Percentiles rank a stretch among this genome's conserved stretches.
Conservation (phyloP, 176 grass and related monocot species). For the Cenchrus americanus region DNA sequence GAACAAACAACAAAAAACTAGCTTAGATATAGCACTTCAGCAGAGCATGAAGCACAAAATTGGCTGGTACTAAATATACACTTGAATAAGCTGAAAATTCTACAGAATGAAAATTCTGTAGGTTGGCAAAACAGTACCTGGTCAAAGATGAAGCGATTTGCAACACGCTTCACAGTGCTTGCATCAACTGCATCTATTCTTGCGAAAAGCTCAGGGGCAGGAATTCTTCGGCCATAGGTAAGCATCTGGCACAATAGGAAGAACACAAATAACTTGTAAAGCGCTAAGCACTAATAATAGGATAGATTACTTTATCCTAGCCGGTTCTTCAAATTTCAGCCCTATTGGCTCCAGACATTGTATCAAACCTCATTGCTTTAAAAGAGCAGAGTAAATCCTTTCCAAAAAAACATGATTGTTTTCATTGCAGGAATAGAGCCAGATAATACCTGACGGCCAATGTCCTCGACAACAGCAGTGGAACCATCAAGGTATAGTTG, state of each 20-base stretch:
- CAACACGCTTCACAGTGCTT: constrained; percentile 87
- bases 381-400: too few relatives aligned
- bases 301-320: too few relatives aligned
- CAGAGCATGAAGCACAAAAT: neutral
- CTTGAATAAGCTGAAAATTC: neutral
- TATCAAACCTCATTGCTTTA: too few relatives aligned
- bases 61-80: neutral
- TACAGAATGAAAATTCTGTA: neutral
- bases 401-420: too few relatives aligned
- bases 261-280: constrained; percentile 25
- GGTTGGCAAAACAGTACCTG: constrained; percentile 59
- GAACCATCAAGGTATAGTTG: constrained; percentile 96
- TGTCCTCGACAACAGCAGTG: constrained; percentile 91
- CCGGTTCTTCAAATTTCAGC: too few relatives aligned
- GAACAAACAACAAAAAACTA: neutral
- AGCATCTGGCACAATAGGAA: constrained; percentile 58
- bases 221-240: constrained; percentile 93
- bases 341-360: too few relatives aligned
- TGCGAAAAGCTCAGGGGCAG: constrained; percentile 85
- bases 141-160: constrained; percentile 99
- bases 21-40: neutral
- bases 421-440: neutral
- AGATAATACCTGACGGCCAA: constrained; percentile 84
- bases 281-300: neutral
- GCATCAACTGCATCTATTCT: constrained; percentile 99